Percentiles rank a stretch among this genome's conserved stretches.
phyloP scores from a whole-genome alignment of 192 early-diverging fungal species.

The Endogone sp. region DNA sequence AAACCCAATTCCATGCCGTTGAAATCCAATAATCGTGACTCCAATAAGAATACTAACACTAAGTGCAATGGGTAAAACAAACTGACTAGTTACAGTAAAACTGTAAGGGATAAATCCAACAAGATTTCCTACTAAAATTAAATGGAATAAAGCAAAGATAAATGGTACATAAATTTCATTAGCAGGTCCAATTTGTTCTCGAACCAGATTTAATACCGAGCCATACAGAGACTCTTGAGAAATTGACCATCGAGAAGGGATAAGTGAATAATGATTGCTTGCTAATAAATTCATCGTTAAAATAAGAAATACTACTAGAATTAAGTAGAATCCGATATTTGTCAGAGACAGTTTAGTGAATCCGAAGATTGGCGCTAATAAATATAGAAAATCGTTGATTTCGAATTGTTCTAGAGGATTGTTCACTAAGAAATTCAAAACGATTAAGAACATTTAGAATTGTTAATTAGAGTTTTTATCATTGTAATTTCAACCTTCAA shows the following conservation, averaged over 20 bases:
- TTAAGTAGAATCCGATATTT: constrained; percentile 11
- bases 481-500: no score
- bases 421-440: constrained; percentile 6
- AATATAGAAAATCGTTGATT: constrained; percentile 9
- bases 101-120: constrained; percentile 25
- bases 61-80: constrained; percentile 43
- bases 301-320: constrained; percentile 5
- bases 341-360: constrained; percentile 15
- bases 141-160: constrained; percentile 5
- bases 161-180: constrained; percentile 10
- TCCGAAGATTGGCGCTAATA: constrained; percentile 7
- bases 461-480: constrained; percentile 33
- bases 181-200: constrained; percentile 1
- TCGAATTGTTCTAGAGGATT: constrained; percentile 13
- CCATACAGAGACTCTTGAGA: neutral
- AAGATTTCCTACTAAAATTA: constrained; percentile 8
- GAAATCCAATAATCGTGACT: constrained; percentile 46
- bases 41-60: constrained; percentile 41
- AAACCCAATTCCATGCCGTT: constrained; percentile 48
- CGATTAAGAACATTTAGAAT: constrained; percentile 2
- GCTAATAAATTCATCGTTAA: constrained; percentile 7
- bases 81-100: constrained; percentile 44
- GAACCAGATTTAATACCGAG: constrained; percentile 1
- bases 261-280: neutral
- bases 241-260: neutral